These are phyloP conservation scores for Chaetomium strumarium DNA, from an alignment of 2,329 filamentous ascomycete genomes.

Conservation along the genomic window DNA sequence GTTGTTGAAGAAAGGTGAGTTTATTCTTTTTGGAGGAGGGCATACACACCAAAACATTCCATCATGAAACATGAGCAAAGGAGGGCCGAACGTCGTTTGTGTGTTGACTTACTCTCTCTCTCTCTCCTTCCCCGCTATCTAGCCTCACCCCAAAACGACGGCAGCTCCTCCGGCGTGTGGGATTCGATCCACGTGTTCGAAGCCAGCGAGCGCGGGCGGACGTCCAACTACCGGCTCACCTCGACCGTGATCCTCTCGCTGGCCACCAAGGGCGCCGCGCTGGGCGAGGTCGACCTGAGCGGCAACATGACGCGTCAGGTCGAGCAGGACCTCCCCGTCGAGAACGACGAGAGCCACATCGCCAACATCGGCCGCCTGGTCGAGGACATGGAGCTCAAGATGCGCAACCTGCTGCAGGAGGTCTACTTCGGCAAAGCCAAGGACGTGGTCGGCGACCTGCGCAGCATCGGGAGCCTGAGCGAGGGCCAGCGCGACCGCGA, in stretches of 20 bases:
- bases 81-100: neutral
- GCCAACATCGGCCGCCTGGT: constrained; percentile 90
- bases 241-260: constrained; percentile 93
- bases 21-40: neutral
- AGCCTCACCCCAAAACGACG: constrained; percentile 59
- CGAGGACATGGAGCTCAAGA: constrained; percentile 99
- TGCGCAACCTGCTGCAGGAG: constrained; percentile 96
- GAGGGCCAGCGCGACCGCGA: constrained; percentile 79
- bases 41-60: neutral
- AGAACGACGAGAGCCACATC: constrained; percentile 88
- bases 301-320: constrained; percentile 98
- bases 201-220: constrained; percentile 84
- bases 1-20: constrained; percentile 83
- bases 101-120: neutral
- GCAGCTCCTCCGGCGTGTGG: constrained; percentile 76
- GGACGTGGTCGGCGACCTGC: constrained; percentile 92
- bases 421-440: constrained; percentile 99
- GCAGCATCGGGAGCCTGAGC: constrained; percentile 78
- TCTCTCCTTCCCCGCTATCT: too few relatives aligned
- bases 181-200: constrained; percentile 99
- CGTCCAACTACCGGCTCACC: constrained; percentile 94
- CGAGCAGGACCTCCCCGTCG: constrained; percentile 83
- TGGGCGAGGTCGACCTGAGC: constrained; percentile 85
- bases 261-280: constrained; percentile 55
- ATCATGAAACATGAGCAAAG: too few relatives aligned